These are phyloP conservation scores for Capsicum rhomboideum DNA, from an alignment of 257 asterid genomes.

Conservation along the genomic window DNA sequence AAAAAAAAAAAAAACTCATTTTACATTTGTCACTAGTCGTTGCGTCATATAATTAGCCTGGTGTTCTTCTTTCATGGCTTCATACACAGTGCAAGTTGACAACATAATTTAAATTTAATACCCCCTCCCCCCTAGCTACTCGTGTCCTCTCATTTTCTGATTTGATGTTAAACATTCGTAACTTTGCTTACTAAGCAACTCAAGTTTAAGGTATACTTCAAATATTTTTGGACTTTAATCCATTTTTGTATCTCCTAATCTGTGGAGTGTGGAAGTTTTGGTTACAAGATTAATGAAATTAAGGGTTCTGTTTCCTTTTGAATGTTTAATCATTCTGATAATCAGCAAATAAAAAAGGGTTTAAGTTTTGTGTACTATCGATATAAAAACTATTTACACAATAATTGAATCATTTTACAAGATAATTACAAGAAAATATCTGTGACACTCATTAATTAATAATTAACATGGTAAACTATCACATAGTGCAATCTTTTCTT, in stretches of 20 bases:
- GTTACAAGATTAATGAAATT: background rate
- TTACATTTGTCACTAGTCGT: too few relatives aligned
- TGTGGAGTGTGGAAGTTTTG: background rate
- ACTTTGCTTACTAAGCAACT: background rate
- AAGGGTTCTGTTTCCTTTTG: background rate
- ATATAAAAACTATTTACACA: too few relatives aligned
- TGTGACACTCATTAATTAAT: too few relatives aligned
- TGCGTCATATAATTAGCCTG: background rate
- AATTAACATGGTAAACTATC: too few relatives aligned
- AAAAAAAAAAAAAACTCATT: too few relatives aligned
- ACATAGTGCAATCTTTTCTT: too few relatives aligned
- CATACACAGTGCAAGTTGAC: constrained; percentile 8
- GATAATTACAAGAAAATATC: too few relatives aligned
- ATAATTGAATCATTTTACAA: too few relatives aligned
- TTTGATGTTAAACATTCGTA: background rate
- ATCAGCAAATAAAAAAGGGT: too few relatives aligned
- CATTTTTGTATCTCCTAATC: background rate
- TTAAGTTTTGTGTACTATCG: too few relatives aligned
- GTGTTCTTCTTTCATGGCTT: background rate
- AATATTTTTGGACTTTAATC: background rate
- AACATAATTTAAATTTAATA: background rate
- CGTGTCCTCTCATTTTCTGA: background rate
- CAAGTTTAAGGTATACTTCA: background rate
- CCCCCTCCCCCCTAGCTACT: background rate
- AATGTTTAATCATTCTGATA: background rate